Evolutionary conservation across 495 filamentous ascomycete species (phyloP).

Genomic region (Aspergillus olivimuriae): DNA sequence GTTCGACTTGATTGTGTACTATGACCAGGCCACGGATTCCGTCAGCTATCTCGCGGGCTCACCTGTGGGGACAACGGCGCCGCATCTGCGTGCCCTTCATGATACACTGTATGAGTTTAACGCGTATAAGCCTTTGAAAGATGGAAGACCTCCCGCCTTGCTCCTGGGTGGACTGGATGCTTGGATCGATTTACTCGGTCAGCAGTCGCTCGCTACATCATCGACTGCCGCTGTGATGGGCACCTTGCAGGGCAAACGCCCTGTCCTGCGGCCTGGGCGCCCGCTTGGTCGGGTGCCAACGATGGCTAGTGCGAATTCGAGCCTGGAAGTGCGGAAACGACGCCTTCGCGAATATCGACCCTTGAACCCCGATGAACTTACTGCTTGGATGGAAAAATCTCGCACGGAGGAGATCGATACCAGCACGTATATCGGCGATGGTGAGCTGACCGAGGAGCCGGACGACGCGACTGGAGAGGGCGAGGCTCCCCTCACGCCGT

Average conservation of each 20-base stretch:
- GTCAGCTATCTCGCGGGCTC: constrained; percentile 43
- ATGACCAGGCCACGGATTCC: constrained; percentile 65
- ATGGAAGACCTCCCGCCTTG: constrained; percentile 60
- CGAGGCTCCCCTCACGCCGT: constrained; percentile 31
- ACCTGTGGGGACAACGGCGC: constrained; percentile 43
- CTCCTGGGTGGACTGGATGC: constrained; percentile 76
- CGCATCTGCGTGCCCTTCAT: constrained; percentile 61
- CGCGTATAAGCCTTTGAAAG: constrained; percentile 64
- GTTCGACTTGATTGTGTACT: constrained; percentile 84
- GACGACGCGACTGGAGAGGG: constrained; percentile 26
- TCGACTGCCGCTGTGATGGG: constrained; percentile 47
- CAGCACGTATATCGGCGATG: constrained; percentile 35
- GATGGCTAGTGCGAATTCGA: constrained; percentile 46
- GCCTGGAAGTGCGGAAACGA: constrained; percentile 48
- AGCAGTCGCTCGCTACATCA: constrained; percentile 55
- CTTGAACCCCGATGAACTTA: constrained; percentile 55
- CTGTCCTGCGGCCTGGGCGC: constrained; percentile 34
- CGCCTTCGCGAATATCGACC: constrained; percentile 52
- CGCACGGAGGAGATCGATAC: constrained; percentile 48
- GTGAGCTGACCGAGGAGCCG: constrained; percentile 30
- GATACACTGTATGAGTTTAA: constrained; percentile 80
- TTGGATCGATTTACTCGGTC: constrained; percentile 75
- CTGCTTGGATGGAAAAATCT: constrained; percentile 54
- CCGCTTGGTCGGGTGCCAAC: constrained; percentile 46
- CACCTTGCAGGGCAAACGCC: constrained; percentile 33